Conservation (phyloP, 176 grass and related monocot genomes). For the Ensete ventricosum region DNA sequence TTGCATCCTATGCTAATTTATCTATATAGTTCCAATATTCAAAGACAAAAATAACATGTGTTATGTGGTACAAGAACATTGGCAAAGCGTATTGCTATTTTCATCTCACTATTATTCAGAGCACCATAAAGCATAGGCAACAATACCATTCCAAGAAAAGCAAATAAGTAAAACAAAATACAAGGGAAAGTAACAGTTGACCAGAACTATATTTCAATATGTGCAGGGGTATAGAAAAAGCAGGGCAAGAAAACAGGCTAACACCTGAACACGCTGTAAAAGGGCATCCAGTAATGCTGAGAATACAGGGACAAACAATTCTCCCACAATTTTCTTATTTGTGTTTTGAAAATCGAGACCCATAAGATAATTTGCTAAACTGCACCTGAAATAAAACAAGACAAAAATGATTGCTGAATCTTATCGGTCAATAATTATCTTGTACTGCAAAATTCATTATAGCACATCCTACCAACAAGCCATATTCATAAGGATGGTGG, state of each 20-base stretch:
- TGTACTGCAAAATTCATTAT: no score
- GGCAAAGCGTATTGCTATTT: no score
- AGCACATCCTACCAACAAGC: no score
- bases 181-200: no score
- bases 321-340: slow-evolving; percentile 44
- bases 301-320: slow-evolving; percentile 68
- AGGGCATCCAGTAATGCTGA: slow-evolving; percentile 78
- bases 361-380: slow-evolving; percentile 75
- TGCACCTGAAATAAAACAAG: slow-evolving; percentile 52
- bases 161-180: no score
- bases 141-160: no score
- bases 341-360: slow-evolving; percentile 38
- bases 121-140: background rate
- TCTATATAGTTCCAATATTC: no score
- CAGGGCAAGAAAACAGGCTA: slow-evolving; percentile 13
- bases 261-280: slow-evolving; percentile 73
- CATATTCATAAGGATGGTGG: no score
- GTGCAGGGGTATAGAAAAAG: slow-evolving; percentile 8
- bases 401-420: background rate
- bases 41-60: no score
- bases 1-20: no score
- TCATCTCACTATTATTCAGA: background rate
- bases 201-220: background rate
- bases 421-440: background rate
- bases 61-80: no score